Evolutionary conservation across 208 protist genomes (phyloP).

Genomic region (Wallacemonas rigidus): DNA sequence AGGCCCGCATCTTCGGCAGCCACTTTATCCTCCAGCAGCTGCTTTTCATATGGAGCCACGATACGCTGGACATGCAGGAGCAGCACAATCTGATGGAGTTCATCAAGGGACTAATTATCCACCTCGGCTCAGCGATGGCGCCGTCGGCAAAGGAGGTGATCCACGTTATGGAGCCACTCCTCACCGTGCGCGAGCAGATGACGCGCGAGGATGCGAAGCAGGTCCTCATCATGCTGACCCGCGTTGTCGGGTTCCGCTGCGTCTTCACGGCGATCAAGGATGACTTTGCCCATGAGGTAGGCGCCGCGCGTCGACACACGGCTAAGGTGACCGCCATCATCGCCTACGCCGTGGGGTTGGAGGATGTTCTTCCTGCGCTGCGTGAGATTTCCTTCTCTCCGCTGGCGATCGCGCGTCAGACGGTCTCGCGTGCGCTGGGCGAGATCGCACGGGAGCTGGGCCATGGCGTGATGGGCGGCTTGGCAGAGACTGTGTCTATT

Average conservation of each 20-base stretch:
- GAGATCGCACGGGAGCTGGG: conserved; percentile 98
- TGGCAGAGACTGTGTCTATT: conserved; percentile 95
- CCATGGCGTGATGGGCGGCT: conserved; percentile 96
- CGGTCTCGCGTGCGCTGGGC: conserved; percentile 96
- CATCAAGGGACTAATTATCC: conserved; percentile 98
- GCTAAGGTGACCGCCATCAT: conserved; percentile 98
- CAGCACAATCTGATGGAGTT: conserved; percentile 99
- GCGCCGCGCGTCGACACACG: conserved; percentile 98
- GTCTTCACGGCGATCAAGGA: conserved; percentile 98
- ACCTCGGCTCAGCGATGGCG: conserved; percentile 96
- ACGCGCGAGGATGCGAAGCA: conserved; percentile 98
- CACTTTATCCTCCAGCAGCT: conserved; percentile 98
- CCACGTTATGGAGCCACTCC: conserved; percentile 98
- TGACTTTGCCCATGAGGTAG: conserved; percentile 98
- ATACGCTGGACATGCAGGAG: conserved; percentile 97
- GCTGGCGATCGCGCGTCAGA: conserved; percentile 97
- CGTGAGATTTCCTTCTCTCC: conserved; percentile 97
- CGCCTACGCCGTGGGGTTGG: conserved; percentile 96
- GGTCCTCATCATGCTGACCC: conserved; percentile 98
- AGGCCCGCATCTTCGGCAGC: conserved; percentile 97
- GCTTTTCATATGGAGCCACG: conserved; percentile 97
- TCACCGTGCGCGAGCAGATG: conserved; percentile 98
- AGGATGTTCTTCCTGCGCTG: conserved; percentile 96
- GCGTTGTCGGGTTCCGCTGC: conserved; percentile 97
- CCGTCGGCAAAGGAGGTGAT: conserved; percentile 98